Base-by-base conservation (phyloP, 1,284 basidiomycete species). In the Apiotrichum veenhuisii region DNA sequence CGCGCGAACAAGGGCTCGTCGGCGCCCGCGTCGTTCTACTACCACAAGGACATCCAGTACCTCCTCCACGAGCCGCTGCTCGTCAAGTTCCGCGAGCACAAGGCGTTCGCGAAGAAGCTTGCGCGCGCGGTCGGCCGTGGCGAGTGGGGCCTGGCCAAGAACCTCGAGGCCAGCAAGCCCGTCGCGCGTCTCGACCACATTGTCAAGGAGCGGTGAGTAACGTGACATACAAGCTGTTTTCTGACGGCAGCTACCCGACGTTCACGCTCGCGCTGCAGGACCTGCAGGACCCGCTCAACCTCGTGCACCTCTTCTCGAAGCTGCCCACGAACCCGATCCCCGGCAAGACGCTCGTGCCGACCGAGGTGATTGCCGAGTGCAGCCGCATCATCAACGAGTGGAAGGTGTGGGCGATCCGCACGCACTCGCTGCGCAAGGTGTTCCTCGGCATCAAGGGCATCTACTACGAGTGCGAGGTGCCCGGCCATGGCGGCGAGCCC, bases 391-490 rank as follows among this genome's bases (percentile, higher is more conserved):
- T 91, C 20, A 85, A 88, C 27, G 91, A 94, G 81, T 95, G 91
- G 92, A 78, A 79, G 67, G 81, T 97, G 41, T 98, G 95, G 79
- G 83, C 96, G 49, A 93, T 98, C 85, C 89, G 91, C 70, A 87
- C 91, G 1, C 84, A 83, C 66, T 83, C 88, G 11, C 82, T 98
- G 41, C 85, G 89, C 58, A 97, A 97, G 78, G 85, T 89, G 33
- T 98, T 99, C 80, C 82, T 99, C 57, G 95, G 92, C 50, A 97
- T 99, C 78, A 98, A 98, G 79, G 96, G 96, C 46, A 86, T 98
- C 57, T 99, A 98, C 78, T 98, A 96, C 78, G 95, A 98, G 78
- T 93, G 91, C 15, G 91, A 96, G 72, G 84, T 98, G 30, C 75
- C 74, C 9, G 70, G 72, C 15, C 69, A 72, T 49, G 85, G 90